phyloP scores from a whole-genome alignment of 345 rosid genomes.

The Pelargonium nanum region DNA sequence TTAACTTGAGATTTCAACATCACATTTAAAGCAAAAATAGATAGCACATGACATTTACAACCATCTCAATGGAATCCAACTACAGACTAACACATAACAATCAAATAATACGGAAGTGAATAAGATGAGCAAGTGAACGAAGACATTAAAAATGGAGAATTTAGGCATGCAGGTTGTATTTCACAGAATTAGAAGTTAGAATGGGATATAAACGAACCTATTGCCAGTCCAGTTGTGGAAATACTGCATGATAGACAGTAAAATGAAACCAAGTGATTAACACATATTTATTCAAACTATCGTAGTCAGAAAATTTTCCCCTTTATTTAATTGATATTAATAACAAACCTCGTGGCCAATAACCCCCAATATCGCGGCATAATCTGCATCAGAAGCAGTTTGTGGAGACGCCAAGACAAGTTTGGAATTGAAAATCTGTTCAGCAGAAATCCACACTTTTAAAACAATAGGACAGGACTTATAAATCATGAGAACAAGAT shows the following conservation, averaged over 20 bases:
- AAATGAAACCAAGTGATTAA: constrained; percentile 10
- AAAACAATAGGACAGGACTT: constrained; percentile 5
- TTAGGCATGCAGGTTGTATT: neutral
- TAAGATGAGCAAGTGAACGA: no score
- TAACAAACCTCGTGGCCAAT: constrained; percentile 90
- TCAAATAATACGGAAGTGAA: neutral
- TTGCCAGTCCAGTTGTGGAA: constrained; percentile 99
- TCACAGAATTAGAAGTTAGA: neutral
- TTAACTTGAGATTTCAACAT: constrained; percentile 2
- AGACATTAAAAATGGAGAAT: no score
- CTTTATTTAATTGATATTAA: neutral
- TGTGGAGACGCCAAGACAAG: constrained; percentile 97
- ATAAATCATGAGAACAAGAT: neutral
- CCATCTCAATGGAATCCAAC: neutral
- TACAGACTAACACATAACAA: neutral
- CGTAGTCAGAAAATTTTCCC: neutral
- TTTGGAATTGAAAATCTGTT: constrained; percentile 92
- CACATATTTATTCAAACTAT: neutral
- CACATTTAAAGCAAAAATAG: no score
- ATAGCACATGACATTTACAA: no score
- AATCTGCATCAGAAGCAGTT: constrained; percentile 91
- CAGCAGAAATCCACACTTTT: constrained; percentile 15
- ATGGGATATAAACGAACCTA: constrained; percentile 46
- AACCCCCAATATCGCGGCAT: constrained; percentile 93
- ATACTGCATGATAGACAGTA: constrained; percentile 49